Base-by-base conservation (phyloP, 2,329 filamentous ascomycete genomes). In the Sporothrix sp. region DNA sequence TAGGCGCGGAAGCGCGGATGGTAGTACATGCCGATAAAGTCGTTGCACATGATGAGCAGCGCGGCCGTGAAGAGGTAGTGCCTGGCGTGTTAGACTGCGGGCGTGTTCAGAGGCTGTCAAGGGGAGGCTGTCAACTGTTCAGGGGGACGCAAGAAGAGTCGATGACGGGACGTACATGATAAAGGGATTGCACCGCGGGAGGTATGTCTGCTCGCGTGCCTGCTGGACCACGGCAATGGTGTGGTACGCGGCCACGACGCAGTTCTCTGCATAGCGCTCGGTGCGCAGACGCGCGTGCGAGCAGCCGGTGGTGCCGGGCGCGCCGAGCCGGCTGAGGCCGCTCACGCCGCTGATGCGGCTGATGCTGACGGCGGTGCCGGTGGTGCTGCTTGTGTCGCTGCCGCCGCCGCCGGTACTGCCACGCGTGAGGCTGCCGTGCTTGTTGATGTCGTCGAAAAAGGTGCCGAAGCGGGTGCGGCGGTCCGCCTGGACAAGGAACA, bases 21-120 rank as follows among this genome's bases (percentile, higher is more conserved):
- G 27, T 66, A 60, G 57, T 73, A 75, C 16, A 80, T 62, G 1
- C 63, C 66, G 3, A 70, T 71, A 57, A 79, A 78, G 52, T 78
- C 74, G 58, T 80, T 81, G 56, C 74, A 76, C 39, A 79, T 62
- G 3, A 79, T 66, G 28, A 80, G 67, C 2, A 81, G 65, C 0
- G 71, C 67, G 1, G 77, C 73, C 5, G 76, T 68, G 54, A 79
- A 80, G 35, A 81, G 66, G 49, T 75, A 78, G 57, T 79, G 73
- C 56, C 78, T 81, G 25, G n/a, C n/a, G n/a, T n/a, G n/a, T n/a
- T n/a, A n/a, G n/a, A n/a, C n/a, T n/a, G n/a, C n/a, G n/a, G n/a
- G n/a, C n/a, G n/a, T n/a, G n/a, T n/a, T n/a, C n/a, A n/a, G 16
- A 9, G 2, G 14, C 2, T 1, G 13, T 20, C 2, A 23, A 16